phyloP scores from a whole-genome alignment of 2,329 filamentous ascomycete species.

The Fusarium sp. region DNA sequence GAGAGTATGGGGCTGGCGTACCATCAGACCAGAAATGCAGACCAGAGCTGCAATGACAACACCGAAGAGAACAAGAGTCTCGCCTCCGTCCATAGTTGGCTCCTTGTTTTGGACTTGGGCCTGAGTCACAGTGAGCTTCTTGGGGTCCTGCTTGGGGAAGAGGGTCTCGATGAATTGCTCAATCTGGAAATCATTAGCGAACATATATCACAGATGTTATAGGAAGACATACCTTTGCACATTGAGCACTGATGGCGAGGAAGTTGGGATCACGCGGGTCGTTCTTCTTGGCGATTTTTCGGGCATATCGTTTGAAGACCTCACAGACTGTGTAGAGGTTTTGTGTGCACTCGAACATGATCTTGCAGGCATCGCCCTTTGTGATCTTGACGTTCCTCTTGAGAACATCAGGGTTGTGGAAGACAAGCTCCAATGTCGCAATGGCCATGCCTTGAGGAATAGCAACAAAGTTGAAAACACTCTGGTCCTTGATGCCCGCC shows the following conservation, averaged over 20 bases:
- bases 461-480: constrained; percentile 98
- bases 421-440: constrained; percentile 88
- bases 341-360: constrained; percentile 94
- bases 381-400: constrained; percentile 93
- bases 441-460: constrained; percentile 99
- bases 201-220: background rate
- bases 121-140: constrained; percentile 57
- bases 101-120: constrained; percentile 51
- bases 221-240: constrained; percentile 71
- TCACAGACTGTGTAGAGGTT: constrained; percentile 84
- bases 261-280: constrained; percentile 92
- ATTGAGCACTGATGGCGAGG: constrained; percentile 88
- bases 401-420: constrained; percentile 89
- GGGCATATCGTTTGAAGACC: constrained; percentile 79
- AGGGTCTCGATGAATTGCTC: constrained; percentile 95
- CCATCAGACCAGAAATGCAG: constrained; percentile 80
- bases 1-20: constrained; percentile 54
- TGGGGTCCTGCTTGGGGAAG: constrained; percentile 84
- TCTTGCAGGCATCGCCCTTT: constrained; percentile 88
- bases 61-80: constrained; percentile 70
- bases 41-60: constrained; percentile 74
- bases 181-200: constrained; percentile 62
- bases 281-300: constrained; percentile 91
- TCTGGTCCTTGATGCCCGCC: constrained; percentile 92
- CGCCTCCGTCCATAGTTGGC: constrained; percentile 60